These are phyloP conservation scores for Haplosporangium gracile DNA, from an alignment of 192 early-diverging fungal genomes.

Conservation along the genomic window DNA sequence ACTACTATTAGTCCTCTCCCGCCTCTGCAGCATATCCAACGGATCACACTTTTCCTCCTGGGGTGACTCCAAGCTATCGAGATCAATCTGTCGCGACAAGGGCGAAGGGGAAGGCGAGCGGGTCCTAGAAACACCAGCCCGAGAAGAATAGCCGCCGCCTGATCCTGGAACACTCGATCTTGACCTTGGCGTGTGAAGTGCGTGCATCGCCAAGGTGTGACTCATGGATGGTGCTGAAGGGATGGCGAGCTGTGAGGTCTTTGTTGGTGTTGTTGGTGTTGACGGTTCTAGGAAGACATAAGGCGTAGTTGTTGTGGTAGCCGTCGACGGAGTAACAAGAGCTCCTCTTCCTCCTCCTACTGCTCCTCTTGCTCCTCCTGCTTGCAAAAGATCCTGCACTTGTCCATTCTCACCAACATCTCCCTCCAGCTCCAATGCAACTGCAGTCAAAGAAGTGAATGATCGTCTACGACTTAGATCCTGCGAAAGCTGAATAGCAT, in stretches of 20 bases:
- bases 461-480: constrained; percentile 20
- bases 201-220: constrained; percentile 20
- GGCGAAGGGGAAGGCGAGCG: constrained; percentile 39
- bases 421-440: constrained; percentile 37
- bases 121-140: background rate
- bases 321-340: background rate
- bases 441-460: constrained; percentile 38
- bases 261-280: background rate
- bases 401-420: constrained; percentile 1
- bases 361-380: background rate
- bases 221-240: background rate
- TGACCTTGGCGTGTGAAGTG: constrained; percentile 23
- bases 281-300: background rate
- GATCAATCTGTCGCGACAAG: constrained; percentile 24
- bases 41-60: constrained; percentile 21
- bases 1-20: too few relatives aligned
- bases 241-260: background rate
- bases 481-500: constrained; percentile 14
- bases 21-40: background rate
- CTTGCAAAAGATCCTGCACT: background rate
- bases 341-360: background rate
- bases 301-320: background rate
- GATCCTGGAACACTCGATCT: background rate
- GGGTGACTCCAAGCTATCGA: constrained; percentile 27
- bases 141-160: background rate